Evolutionary conservation across 108 stramenopile genomes (phyloP).

Genomic region (Parmales sp.): DNA sequence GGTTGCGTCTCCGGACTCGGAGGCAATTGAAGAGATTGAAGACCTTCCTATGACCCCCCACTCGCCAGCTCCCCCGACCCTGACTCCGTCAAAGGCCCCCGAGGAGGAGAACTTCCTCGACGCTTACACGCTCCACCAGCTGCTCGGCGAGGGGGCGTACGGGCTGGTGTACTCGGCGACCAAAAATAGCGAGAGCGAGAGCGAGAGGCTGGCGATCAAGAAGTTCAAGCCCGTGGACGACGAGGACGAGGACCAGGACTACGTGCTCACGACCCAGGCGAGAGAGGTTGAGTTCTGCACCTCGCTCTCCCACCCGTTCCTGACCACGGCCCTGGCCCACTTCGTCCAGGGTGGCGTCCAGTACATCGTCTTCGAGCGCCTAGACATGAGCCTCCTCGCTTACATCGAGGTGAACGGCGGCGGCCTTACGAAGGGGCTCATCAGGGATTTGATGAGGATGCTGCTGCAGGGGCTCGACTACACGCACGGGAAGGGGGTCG

Average conservation of each 20-base stretch:
- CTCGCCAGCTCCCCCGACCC: background rate
- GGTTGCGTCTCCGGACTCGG: background rate
- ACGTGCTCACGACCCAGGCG: conserved; percentile 10
- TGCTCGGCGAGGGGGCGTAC: conserved; percentile 36
- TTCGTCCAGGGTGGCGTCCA: background rate
- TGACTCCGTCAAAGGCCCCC: background rate
- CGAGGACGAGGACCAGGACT: conserved; percentile 28
- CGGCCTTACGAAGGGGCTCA: background rate
- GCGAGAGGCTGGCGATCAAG: conserved; percentile 27
- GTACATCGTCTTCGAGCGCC: conserved; percentile 15
- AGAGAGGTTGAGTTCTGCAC: conserved; percentile 13
- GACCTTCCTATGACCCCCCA: background rate
- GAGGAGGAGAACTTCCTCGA: background rate
- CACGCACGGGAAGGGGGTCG: conserved; percentile 23
- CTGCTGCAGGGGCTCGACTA: conserved; percentile 25
- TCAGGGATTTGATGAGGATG: conserved; percentile 16
- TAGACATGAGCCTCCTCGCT: conserved; percentile 21
- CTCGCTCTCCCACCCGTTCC: conserved; percentile 3
- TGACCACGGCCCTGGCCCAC: conserved; percentile 13
- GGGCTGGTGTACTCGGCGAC: conserved; percentile 21
- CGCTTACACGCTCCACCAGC: background rate
- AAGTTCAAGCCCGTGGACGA: conserved; percentile 24
- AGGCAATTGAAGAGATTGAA: conserved; percentile 14
- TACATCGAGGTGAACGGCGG: conserved; percentile 12
- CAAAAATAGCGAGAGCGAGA: background rate